Base-by-base conservation (phyloP, 129 eudicot genomes). In the Lonicera japonica region DNA sequence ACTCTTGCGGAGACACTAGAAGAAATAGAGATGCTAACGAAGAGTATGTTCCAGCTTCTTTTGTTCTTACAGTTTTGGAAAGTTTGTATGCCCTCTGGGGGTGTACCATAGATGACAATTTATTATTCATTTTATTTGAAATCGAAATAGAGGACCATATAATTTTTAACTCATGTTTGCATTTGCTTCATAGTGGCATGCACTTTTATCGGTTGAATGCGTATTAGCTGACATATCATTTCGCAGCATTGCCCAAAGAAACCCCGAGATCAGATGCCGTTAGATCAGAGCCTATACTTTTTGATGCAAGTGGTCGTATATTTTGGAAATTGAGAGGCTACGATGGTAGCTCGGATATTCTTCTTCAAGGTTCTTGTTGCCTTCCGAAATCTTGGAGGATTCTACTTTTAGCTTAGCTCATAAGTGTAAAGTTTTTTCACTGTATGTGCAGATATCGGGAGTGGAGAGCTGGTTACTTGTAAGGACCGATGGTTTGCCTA, bases 241-340 rank as follows among this genome's bases (percentile, higher is more conserved):
- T 60, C 8, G 18, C 12, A 55, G 4, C 21, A 36, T 16, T 60
- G 50, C 40, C 41, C 51, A 50, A 50, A 74, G 77, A 66, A 45
- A 56, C 54, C 46, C 77, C 51, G n/a, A 60, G 63, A 48, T 58
- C 80, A 21, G 60, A 69, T 66, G 77, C 71, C 11, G 72, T 73
- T 43, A 81, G 87, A 70, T 77, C 70, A 67, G 77, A 81, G 52
- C 80, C 87, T 12, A 13, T 66, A 43, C 69, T 70, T 57, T 21
- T 64, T 13, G 82, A 80, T 55, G 60, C 29, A 58, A 46, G 66
- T 66, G 83, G 87, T 53, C 77, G 75, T 69, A 70, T 61, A 55
- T 71, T 81, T 47, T 81, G 87, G 87, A 81, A 70, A 66, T 60
- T 77, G 58, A 73, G 69, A 70, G 41, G 83, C 70, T 46, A 66